A percentile compares a stretch with the other conserved stretches of the same genome.
phyloP scores from a whole-genome alignment of 2,329 filamentous ascomycete genomes.

The Endoconidiophora laricicola region DNA sequence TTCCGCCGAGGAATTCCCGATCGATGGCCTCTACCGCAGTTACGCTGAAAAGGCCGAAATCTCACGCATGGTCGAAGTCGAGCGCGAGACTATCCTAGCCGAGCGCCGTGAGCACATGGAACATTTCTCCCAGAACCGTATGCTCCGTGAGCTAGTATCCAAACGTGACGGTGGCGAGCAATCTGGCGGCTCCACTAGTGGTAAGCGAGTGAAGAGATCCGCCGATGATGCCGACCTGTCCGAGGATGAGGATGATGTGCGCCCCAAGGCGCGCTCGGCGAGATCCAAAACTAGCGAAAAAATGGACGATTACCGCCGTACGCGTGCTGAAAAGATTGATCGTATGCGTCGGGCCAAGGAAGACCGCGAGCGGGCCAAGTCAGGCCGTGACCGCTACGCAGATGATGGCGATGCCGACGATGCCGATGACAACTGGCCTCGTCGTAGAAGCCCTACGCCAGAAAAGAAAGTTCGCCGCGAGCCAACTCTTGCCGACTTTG shows the following conservation, averaged over 20 bases:
- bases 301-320: conserved; percentile 43
- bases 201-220: conserved; percentile 58
- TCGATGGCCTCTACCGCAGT: conserved; percentile 72
- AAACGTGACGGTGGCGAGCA: conserved; percentile 47
- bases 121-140: conserved; percentile 62
- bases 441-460: conserved; percentile 35
- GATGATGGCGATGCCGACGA: conserved; percentile 52
- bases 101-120: conserved; percentile 74
- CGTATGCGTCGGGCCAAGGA: conserved; percentile 46
- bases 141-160: conserved; percentile 61
- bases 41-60: conserved; percentile 62
- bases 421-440: conserved; percentile 66
- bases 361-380: conserved; percentile 32
- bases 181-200: conserved; percentile 24
- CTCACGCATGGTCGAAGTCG: conserved; percentile 72
- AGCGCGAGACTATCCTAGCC: conserved; percentile 78
- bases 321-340: conserved; percentile 47
- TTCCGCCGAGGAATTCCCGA: conserved; percentile 44
- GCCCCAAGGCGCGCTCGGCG: conserved; percentile 38
- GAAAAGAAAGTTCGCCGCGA: conserved; percentile 42
- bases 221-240: conserved; percentile 64
- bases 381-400: conserved; percentile 25
- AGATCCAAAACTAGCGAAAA: conserved; percentile 7
- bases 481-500: conserved; percentile 56
- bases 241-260: conserved; percentile 56